These are phyloP conservation scores for Biscogniauxia marginata DNA, from an alignment of 2,329 filamentous ascomycete genomes.

Conservation along the genomic window DNA sequence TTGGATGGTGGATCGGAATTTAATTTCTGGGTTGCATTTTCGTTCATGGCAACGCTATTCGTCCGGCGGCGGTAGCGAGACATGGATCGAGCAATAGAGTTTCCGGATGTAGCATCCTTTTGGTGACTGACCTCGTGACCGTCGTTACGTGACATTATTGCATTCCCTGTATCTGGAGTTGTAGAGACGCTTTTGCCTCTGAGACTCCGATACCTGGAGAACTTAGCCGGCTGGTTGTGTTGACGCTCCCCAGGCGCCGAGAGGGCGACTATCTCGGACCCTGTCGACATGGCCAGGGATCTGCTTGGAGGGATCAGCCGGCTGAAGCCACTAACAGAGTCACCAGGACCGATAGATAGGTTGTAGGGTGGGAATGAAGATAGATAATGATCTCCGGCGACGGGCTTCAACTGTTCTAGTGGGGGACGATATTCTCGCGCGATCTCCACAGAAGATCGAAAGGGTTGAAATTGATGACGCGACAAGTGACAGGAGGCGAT, in stretches of 20 bases:
- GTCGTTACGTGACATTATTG: constrained; percentile 17
- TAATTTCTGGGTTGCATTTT: constrained; percentile 28
- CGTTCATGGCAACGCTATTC: constrained; percentile 26
- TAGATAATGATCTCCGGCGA: not conserved
- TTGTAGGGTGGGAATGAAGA: not conserved
- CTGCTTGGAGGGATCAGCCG: not conserved
- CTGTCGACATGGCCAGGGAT: constrained; percentile 16
- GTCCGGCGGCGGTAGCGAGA: constrained; percentile 34
- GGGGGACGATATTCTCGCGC: not conserved
- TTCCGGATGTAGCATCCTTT: constrained; percentile 19
- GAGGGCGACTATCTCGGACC: constrained; percentile 19
- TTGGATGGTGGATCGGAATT: constrained; percentile 26
- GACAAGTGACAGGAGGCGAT: constrained; percentile 7
- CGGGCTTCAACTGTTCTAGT: not conserved
- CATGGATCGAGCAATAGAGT: constrained; percentile 34
- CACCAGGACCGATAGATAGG: not conserved
- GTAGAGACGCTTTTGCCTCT: constrained; percentile 33
- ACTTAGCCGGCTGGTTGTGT: constrained; percentile 23
- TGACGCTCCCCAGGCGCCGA: constrained; percentile 4
- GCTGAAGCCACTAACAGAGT: not conserved
- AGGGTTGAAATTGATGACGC: constrained; percentile 8
- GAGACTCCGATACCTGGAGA: constrained; percentile 36
- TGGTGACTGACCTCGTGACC: constrained; percentile 18
- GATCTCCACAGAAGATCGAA: not conserved
- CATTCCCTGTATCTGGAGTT: constrained; percentile 19